These are phyloP conservation scores for Miscanthus lutarioriparius DNA, from an alignment of 176 grass and related monocot species.

Conservation along the genomic window DNA sequence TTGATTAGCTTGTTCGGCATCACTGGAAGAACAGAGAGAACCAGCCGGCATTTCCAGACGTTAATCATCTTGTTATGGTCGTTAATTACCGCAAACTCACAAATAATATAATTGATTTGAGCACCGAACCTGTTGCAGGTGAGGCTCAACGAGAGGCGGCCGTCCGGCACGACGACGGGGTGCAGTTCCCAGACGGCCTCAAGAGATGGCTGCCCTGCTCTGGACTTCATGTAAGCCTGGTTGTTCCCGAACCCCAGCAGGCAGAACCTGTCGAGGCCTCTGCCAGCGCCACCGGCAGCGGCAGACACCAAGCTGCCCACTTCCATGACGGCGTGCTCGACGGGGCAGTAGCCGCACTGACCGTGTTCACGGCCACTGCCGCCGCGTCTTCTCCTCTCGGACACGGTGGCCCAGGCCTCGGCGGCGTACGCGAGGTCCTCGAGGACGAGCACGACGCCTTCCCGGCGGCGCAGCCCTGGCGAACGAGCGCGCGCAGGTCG, in stretches of 20 bases:
- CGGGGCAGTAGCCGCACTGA: conserved; percentile 51
- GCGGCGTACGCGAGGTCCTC: conserved; percentile 72
- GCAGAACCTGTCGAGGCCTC: conserved; percentile 51
- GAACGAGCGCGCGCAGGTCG: conserved; percentile 63
- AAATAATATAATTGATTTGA: background rate
- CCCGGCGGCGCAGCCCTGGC: conserved; percentile 42
- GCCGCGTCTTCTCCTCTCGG: conserved; percentile 25
- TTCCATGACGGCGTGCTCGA: conserved; percentile 85
- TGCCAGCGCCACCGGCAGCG: conserved; percentile 1
- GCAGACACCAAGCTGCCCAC: conserved; percentile 52
- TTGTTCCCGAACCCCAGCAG: conserved; percentile 68
- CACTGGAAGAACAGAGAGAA: conserved; percentile 36
- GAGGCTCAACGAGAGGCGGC: conserved; percentile 53
- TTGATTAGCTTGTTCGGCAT: conserved; percentile 31
- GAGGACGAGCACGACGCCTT: conserved; percentile 67
- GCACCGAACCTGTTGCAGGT: conserved; percentile 39
- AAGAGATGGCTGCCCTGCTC: conserved; percentile 56
- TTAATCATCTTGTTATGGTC: background rate
- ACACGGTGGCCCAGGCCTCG: conserved; percentile 48
- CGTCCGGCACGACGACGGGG: conserved; percentile 48
- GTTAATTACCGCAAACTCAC: background rate
- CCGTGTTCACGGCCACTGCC: background rate
- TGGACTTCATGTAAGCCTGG: conserved; percentile 56
- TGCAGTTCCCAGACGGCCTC: conserved; percentile 70
- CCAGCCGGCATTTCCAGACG: background rate